A percentile compares a stretch with the other conserved stretches of the same genome.
phyloP scores from a whole-genome alignment of 2,329 filamentous ascomycete genomes.

The Rhytidhysteron rufulum region DNA sequence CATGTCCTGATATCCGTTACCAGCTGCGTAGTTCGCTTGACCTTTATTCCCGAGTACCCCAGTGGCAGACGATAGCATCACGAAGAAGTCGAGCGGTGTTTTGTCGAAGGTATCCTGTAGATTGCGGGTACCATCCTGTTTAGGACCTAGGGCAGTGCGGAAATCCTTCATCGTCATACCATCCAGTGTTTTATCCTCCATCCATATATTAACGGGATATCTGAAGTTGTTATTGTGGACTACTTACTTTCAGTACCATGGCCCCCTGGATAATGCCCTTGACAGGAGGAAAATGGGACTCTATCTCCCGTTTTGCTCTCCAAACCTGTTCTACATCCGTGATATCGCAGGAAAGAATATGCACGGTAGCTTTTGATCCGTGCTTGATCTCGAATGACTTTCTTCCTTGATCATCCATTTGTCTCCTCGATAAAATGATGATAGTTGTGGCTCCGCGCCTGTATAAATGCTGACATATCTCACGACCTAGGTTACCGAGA shows the following conservation, averaged over 20 bases:
- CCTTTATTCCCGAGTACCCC: slow-evolving; percentile 5
- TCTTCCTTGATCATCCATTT: background rate
- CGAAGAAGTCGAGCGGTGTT: slow-evolving; percentile 7
- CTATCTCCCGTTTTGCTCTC: background rate
- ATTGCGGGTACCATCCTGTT: slow-evolving; percentile 9
- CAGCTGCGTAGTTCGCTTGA: slow-evolving; percentile 6
- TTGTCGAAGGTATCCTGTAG: slow-evolving; percentile 4
- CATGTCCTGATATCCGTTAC: slow-evolving; percentile 6
- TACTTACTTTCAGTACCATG: slow-evolving; percentile 14
- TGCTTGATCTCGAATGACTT: background rate
- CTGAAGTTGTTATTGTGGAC: too few species aligned
- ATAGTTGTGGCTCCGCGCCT: background rate
- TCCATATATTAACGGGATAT: slow-evolving; percentile 2
- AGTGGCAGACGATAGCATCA: slow-evolving; percentile 2
- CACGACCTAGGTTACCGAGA: slow-evolving; percentile 2
- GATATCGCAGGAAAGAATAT: slow-evolving; percentile 2
- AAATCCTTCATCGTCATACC: slow-evolving; percentile 10
- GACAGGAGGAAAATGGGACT: slow-evolving; percentile 5
- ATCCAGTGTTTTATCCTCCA: slow-evolving; percentile 8
- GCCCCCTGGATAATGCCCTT: slow-evolving; percentile 26
- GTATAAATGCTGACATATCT: background rate
- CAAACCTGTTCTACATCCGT: background rate
- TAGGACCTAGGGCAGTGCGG: slow-evolving; percentile 3
- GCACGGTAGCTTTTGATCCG: background rate
- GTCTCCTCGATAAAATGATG: too few species aligned